Percentiles rank a stretch among this genome's conserved stretches.
Conservation (phyloP, 257 asterid species). For the Solanum peruvianum region DNA sequence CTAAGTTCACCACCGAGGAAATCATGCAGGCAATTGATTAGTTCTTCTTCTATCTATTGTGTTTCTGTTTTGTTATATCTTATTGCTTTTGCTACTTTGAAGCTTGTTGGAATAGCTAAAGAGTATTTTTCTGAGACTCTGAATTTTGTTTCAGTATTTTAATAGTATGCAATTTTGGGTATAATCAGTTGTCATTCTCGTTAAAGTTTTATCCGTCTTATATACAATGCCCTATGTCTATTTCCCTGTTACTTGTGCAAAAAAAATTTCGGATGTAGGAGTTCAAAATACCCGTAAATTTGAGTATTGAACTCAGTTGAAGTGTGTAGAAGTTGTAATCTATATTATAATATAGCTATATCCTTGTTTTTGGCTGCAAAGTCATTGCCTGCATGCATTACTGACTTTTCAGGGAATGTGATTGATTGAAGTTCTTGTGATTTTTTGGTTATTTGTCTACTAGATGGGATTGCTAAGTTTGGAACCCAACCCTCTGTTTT, state of each 20-base stretch:
- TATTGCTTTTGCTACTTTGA: not conserved
- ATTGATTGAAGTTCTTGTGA: not conserved
- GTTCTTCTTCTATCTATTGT: not conserved
- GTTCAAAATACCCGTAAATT: not conserved
- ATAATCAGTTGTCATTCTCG: not conserved
- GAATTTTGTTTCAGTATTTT: constrained; percentile 2
- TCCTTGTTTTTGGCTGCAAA: not conserved
- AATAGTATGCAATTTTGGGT: not conserved
- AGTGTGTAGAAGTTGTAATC: not conserved
- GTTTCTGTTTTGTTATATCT: constrained; percentile 2
- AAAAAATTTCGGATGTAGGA: not conserved
- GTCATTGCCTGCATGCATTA: not conserved
- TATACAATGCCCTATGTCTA: not conserved
- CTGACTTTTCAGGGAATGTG: not conserved
- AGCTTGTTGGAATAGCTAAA: not conserved
- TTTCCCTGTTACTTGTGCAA: not conserved
- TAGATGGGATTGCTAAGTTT: not conserved
- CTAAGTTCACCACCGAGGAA: constrained; percentile 70
- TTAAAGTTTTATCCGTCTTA: not conserved
- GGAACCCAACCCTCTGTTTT: not conserved
- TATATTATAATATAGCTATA: not conserved
- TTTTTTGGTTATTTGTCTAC: not conserved
- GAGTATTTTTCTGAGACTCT: not conserved
- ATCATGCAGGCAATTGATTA: constrained; percentile 70
- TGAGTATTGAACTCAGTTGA: not conserved